phyloP scores from a whole-genome alignment of 495 filamentous ascomycete genomes.

The Penicillium subrubescens region DNA sequence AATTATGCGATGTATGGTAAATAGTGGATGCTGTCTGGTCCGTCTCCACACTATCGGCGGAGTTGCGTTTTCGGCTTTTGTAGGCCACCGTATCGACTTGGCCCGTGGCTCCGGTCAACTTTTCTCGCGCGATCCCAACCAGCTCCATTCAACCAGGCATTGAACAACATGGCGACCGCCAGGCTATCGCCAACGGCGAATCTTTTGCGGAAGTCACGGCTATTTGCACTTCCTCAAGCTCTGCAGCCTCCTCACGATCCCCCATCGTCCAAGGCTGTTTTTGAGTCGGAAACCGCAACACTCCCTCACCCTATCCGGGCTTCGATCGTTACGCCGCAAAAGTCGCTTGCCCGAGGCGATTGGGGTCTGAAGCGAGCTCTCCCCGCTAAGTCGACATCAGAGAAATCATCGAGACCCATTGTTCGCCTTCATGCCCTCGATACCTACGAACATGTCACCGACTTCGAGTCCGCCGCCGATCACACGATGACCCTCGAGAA shows the following conservation, averaged over 20 bases:
- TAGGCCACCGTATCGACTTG: conserved; percentile 17
- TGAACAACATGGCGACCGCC: conserved; percentile 49
- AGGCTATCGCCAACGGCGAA: conserved; percentile 63
- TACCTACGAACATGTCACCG: conserved; percentile 88
- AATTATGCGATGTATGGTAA: not conserved
- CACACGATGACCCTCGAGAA: conserved; percentile 81
- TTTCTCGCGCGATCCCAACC: conserved; percentile 36
- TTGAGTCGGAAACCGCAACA: conserved; percentile 67
- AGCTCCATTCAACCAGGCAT: conserved; percentile 25
- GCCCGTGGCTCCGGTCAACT: conserved; percentile 35
- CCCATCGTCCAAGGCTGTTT: conserved; percentile 42
- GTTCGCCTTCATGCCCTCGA: conserved; percentile 75
- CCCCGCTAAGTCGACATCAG: conserved; percentile 70
- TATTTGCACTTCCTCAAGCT: conserved; percentile 64
- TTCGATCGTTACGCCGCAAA: conserved; percentile 75
- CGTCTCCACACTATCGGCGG: not conserved
- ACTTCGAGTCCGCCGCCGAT: conserved; percentile 82
- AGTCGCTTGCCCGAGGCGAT: conserved; percentile 78
- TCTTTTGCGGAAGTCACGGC: conserved; percentile 63
- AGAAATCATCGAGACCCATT: conserved; percentile 66
- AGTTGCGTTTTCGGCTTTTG: conserved; percentile 20
- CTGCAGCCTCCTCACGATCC: conserved; percentile 50
- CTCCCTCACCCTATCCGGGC: conserved; percentile 78
- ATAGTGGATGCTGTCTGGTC: not conserved
- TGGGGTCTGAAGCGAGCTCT: conserved; percentile 93